Evolutionary conservation across 1,284 basidiomycete genomes (phyloP).

Genomic region (Sanghuangporus baumii): DNA sequence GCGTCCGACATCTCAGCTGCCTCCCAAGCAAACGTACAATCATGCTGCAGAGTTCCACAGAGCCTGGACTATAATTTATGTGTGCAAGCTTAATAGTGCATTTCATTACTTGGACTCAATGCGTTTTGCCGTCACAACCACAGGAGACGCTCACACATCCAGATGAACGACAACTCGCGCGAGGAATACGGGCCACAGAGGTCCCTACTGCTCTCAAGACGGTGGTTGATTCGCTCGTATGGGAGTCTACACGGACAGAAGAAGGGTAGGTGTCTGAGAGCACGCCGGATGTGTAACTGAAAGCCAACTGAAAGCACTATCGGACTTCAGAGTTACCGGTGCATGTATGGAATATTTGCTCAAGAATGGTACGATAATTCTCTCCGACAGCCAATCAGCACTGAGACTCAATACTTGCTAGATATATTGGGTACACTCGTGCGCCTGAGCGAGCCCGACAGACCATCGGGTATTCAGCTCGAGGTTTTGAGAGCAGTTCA

Average conservation of each 20-base stretch:
- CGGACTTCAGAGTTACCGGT: constrained; percentile 61
- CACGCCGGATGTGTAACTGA: constrained; percentile 1
- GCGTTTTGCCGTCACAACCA: constrained; percentile 9
- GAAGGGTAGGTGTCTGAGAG: constrained; percentile 61
- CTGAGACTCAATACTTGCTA: constrained; percentile 25
- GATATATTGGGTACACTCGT: constrained; percentile 85
- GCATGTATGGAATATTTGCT: constrained; percentile 87
- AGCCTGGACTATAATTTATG: constrained; percentile 71
- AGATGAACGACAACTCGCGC: constrained; percentile 75
- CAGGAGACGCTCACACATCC: constrained; percentile 73
- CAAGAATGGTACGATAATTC: constrained; percentile 62
- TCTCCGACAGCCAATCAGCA: background rate
- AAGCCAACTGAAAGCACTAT: background rate
- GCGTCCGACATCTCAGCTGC: constrained; percentile 42
- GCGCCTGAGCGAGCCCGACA: constrained; percentile 75
- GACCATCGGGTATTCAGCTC: constrained; percentile 81
- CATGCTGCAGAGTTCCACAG: constrained; percentile 65
- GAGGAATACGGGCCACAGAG: constrained; percentile 78
- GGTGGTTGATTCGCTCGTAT: constrained; percentile 86
- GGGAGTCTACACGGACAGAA: constrained; percentile 77
- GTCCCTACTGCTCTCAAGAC: constrained; percentile 73
- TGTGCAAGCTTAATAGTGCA: constrained; percentile 25
- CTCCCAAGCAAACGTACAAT: constrained; percentile 52
- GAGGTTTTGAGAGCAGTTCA: constrained; percentile 80
- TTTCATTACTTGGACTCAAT: background rate